Conservation (phyloP, 179 eudicot genomes). For the Beta lomatogona region DNA sequence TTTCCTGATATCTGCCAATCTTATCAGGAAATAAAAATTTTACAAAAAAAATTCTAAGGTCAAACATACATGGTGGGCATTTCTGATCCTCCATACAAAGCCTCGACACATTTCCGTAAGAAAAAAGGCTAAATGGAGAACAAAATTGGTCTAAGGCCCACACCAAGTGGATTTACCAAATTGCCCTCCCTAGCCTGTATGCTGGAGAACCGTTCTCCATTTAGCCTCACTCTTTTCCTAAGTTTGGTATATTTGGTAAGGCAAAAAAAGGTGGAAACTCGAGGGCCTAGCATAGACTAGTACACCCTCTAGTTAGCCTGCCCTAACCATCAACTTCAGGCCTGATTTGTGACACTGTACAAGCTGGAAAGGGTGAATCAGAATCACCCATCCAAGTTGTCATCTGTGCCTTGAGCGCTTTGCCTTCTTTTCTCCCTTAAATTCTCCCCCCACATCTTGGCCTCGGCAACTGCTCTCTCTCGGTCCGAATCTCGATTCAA, state of each 20-base stretch:
- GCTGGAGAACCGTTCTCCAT: too few relatives aligned
- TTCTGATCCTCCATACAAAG: constrained; percentile 22
- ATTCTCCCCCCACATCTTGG: constrained; percentile 91
- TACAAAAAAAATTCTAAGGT: not conserved
- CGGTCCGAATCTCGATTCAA: constrained; percentile 57
- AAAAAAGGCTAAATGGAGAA: too few relatives aligned
- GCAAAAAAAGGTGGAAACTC: not conserved
- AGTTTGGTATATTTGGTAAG: not conserved
- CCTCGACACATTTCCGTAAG: constrained; percentile 24
- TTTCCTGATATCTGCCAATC: constrained; percentile 22
- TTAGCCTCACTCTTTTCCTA: too few relatives aligned
- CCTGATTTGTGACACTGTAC: constrained; percentile 23
- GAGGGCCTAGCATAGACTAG: not conserved
- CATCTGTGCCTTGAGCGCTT: constrained; percentile 56
- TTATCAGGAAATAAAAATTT: constrained; percentile 3
- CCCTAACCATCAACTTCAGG: not conserved
- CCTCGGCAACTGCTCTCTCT: constrained; percentile 84
- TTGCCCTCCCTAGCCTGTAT: too few relatives aligned
- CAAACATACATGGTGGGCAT: constrained; percentile 26
- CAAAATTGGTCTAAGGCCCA: too few relatives aligned
- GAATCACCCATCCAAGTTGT: constrained; percentile 37
- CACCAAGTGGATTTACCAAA: too few relatives aligned
- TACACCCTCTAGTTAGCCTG: constrained; percentile 8
- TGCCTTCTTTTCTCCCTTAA: constrained; percentile 59
- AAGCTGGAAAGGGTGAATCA: constrained; percentile 20